phyloP scores from a whole-genome alignment of 2,329 filamentous ascomycete genomes.

The Aspergillus sp. region DNA sequence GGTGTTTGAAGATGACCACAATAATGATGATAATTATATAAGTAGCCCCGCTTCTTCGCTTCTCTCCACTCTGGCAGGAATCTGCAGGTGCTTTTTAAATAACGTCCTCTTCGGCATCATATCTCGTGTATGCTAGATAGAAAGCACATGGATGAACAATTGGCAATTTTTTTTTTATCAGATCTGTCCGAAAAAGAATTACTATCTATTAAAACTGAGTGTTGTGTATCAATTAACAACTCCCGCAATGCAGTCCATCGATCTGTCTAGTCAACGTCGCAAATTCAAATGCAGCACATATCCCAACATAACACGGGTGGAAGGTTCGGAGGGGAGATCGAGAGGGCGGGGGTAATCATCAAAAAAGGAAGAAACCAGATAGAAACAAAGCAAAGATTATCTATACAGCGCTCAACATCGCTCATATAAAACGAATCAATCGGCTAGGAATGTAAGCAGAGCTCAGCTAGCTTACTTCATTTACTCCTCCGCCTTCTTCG shows the following conservation, averaged over 20 bases:
- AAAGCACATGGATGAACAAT: not conserved
- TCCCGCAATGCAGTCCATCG: not conserved
- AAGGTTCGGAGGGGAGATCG: not conserved
- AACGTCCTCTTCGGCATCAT: not conserved
- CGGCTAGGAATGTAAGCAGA: not conserved
- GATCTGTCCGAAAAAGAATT: not conserved
- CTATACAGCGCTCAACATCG: not conserved
- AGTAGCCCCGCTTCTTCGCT: not conserved
- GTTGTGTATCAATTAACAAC: not conserved
- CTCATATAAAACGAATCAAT: not conserved
- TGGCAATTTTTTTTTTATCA: not conserved
- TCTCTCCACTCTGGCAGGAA: not conserved
- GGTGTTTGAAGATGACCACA: not conserved
- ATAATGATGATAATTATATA: not conserved
- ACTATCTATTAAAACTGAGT: not conserved
- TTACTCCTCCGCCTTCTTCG: constrained; percentile 32
- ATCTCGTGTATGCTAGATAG: constrained; percentile 1
- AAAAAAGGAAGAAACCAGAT: not conserved
- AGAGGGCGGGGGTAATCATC: not conserved
- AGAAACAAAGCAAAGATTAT: not conserved
- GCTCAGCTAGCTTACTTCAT: not conserved
- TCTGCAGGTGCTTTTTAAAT: not conserved
- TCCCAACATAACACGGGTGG: not conserved
- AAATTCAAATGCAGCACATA: not conserved
- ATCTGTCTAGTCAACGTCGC: not conserved